phyloP scores from a whole-genome alignment of 768 basidiomycete species.

The Bullera alba region DNA sequence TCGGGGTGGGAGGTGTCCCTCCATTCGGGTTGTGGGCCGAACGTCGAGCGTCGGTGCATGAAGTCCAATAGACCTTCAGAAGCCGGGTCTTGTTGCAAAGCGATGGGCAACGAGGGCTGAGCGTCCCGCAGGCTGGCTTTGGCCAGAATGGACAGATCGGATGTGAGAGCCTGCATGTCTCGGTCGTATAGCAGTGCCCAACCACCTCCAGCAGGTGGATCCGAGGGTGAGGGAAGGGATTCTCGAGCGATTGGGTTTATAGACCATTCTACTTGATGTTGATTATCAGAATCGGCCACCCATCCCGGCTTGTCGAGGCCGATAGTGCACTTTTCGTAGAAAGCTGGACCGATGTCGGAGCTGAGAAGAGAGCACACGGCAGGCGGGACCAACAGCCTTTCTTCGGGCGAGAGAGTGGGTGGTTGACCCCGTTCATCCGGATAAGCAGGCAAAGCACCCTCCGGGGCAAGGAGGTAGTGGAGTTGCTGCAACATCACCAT shows the following conservation, averaged over 20 bases:
- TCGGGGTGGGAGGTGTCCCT: background rate
- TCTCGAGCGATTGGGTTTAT: no score
- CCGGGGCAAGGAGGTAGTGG: background rate
- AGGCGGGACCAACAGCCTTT: background rate
- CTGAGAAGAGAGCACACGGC: background rate
- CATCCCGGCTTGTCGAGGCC: background rate
- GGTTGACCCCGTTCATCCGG: background rate
- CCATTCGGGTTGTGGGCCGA: background rate
- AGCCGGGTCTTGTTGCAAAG: background rate
- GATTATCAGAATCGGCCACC: background rate
- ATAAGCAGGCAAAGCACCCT: background rate
- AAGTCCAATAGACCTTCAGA: background rate
- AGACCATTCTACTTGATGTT: background rate
- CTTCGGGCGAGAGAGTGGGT: background rate
- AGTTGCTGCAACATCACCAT: background rate
- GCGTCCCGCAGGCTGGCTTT: no score
- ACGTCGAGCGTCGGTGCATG: background rate
- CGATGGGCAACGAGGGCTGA: no score
- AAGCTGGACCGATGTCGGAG: background rate
- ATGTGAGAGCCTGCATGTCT: no score
- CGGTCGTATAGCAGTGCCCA: background rate
- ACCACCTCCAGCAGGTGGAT: background rate
- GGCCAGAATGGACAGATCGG: no score
- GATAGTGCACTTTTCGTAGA: background rate
- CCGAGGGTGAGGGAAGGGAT: no score